A percentile compares a stretch with the other conserved stretches of the same genome.
Evolutionary conservation across 2,329 filamentous ascomycete genomes (phyloP).

Genomic region (Colletotrichum godetiae): DNA sequence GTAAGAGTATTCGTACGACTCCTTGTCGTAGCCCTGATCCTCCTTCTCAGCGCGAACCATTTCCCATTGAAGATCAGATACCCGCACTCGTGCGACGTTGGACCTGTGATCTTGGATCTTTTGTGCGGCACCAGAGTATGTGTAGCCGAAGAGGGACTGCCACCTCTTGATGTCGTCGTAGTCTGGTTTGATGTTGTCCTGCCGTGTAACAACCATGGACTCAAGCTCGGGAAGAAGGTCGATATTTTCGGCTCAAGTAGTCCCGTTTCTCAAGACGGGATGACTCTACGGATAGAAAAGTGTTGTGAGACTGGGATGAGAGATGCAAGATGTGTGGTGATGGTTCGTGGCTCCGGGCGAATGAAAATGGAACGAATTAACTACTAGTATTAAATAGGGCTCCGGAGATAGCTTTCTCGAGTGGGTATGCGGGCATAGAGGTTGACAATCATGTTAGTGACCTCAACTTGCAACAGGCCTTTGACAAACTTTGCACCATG

Average conservation of each 20-base stretch:
- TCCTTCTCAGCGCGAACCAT: slow-evolving; percentile 10
- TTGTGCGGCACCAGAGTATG: slow-evolving; percentile 3
- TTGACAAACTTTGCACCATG: too few relatives aligned
- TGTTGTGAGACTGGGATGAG: too few relatives aligned
- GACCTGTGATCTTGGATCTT: slow-evolving; percentile 24
- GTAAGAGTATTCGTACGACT: slow-evolving; percentile 32
- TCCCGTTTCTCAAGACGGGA: background rate
- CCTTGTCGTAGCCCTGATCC: slow-evolving; percentile 21
- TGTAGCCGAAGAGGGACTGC: slow-evolving; percentile 23
- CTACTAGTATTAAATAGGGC: too few relatives aligned
- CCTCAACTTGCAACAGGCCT: too few relatives aligned
- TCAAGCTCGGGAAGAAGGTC: background rate
- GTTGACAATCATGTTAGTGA: too few relatives aligned
- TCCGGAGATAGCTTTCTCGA: too few relatives aligned
- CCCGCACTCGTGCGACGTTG: slow-evolving; percentile 4
- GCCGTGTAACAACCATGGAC: background rate
- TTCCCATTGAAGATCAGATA: slow-evolving; percentile 25
- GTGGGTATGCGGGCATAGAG: too few relatives aligned
- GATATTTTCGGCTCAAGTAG: background rate
- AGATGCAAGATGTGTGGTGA: too few relatives aligned
- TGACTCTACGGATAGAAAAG: background rate
- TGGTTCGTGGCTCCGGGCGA: too few relatives aligned
- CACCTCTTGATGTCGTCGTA: slow-evolving; percentile 4
- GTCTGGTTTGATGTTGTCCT: background rate
- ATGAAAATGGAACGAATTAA: too few relatives aligned